Base-by-base conservation (phyloP, 2,329 filamentous ascomycete species). In the Epicoccum nigrum region DNA sequence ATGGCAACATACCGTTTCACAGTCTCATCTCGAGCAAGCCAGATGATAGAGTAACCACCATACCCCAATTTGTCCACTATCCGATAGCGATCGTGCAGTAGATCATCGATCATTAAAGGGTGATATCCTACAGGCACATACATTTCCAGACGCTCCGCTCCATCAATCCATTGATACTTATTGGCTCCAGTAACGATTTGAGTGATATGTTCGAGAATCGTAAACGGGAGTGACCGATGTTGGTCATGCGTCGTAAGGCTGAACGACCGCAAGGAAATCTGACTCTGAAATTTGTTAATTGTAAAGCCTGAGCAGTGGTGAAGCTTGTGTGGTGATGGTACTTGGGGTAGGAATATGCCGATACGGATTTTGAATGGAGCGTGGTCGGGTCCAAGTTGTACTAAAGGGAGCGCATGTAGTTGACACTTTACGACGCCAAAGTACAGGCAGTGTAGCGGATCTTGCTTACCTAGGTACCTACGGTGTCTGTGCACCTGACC, bases 11-110 rank as follows among this genome's bases (percentile, higher is more conserved):
- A 55, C 17, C 55, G 48, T 40, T 51, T 32, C 2, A 33, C 7
- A 32, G 12, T 39, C 31, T 52, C 44, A 31, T 63, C 56, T 28
- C 45, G 58, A 49, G 54, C 53, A 27, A 65, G 51, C 60, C 59
- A 65, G 30, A 62, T 54, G 7, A 60, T 64, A 12, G 59, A 62
- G 45, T 55, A 58, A 19, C 41, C 46, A 27, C 60, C 60, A 38
- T 53, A 62, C 2, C 60, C 62, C 13, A 63, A 45, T 51, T 65
- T 65, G 17, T 55, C 53, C 7, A 62, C 48, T 21, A 65, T 49
- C 21, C 57, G 55, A 44, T 61, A 65, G 34, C 54, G 51, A 27
- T 56, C 51, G 37, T 49, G 43, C n/a, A 60, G 32, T 37, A 58
- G 25, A 52, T 64, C 60, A 25, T 59, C 54, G 20, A 64, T 31